A percentile compares a stretch with the other conserved stretches of the same genome.
Evolutionary conservation across 2,329 filamentous ascomycete genomes (phyloP).

Genomic region (Trichoderma cornu-damae): DNA sequence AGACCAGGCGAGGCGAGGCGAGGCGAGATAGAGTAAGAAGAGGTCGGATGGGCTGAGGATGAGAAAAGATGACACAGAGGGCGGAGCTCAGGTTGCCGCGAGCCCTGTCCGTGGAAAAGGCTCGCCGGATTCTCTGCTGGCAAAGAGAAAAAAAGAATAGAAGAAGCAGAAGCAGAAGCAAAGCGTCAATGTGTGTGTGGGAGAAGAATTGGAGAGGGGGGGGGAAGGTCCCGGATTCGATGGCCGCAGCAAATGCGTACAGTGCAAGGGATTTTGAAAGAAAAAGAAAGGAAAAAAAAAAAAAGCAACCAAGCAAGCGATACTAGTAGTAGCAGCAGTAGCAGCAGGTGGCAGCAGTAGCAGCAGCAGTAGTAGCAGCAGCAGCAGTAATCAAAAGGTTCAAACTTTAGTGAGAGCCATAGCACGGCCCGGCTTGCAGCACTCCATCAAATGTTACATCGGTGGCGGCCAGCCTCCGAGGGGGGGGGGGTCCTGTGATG

Average conservation of each 20-base stretch:
- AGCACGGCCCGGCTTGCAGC: conserved; percentile 1
- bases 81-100: neutral
- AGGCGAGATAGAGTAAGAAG: neutral
- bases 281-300: too few species aligned
- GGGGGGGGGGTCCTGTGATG: neutral
- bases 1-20: neutral
- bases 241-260: conserved; percentile 1
- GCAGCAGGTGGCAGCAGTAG: too few species aligned
- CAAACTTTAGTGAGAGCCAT: neutral
- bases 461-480: conserved; percentile 14
- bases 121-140: neutral
- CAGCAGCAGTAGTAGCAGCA: too few species aligned
- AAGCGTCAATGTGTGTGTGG: conserved; percentile 17
- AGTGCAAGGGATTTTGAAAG: conserved; percentile 1
- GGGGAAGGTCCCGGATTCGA: conserved; percentile 14
- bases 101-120: neutral
- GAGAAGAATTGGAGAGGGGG: conserved; percentile 15
- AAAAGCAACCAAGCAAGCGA: too few species aligned
- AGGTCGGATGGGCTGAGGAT: neutral
- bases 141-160: neutral
- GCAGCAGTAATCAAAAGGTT: neutral
- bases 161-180: too few species aligned
- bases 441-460: conserved; percentile 3
- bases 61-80: neutral
- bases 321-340: too few species aligned